phyloP scores from a whole-genome alignment of 1,284 basidiomycete species.

The Ustilago trichophora region DNA sequence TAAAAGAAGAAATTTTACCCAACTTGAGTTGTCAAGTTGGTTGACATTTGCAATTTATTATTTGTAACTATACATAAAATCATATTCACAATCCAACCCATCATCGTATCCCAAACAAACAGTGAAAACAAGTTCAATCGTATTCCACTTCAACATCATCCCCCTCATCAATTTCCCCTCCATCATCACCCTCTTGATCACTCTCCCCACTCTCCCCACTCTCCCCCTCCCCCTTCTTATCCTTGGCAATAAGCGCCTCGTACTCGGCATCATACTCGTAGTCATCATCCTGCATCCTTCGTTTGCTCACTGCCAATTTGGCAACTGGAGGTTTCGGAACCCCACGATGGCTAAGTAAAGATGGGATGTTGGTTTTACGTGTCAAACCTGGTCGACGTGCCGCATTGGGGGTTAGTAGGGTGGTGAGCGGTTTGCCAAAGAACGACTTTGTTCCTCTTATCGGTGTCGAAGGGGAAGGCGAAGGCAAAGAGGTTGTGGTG shows the following conservation, averaged over 20 bases:
- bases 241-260: constrained; percentile 37
- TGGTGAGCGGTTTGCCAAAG: constrained; percentile 42
- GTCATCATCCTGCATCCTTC: constrained; percentile 42
- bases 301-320: constrained; percentile 17
- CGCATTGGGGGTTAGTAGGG: constrained; percentile 13
- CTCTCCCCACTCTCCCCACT: not conserved
- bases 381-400: constrained; percentile 38
- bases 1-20: too few species aligned
- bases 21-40: too few species aligned
- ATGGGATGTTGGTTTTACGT: constrained; percentile 45
- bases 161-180: not conserved
- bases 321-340: constrained; percentile 23
- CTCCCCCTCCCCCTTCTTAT: constrained; percentile 5
- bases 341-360: constrained; percentile 34
- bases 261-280: constrained; percentile 45
- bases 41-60: too few species aligned
- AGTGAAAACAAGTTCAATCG: too few species aligned
- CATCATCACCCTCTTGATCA: not conserved
- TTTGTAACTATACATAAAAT: too few species aligned
- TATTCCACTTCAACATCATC: constrained; percentile 8
- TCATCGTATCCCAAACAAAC: too few species aligned
- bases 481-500: not conserved
- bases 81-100: too few species aligned
- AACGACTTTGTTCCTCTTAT: constrained; percentile 25
- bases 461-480: not conserved